Base-by-base conservation (phyloP, 148 eudicot genomes). In the Hydrangea macrophylla region DNA sequence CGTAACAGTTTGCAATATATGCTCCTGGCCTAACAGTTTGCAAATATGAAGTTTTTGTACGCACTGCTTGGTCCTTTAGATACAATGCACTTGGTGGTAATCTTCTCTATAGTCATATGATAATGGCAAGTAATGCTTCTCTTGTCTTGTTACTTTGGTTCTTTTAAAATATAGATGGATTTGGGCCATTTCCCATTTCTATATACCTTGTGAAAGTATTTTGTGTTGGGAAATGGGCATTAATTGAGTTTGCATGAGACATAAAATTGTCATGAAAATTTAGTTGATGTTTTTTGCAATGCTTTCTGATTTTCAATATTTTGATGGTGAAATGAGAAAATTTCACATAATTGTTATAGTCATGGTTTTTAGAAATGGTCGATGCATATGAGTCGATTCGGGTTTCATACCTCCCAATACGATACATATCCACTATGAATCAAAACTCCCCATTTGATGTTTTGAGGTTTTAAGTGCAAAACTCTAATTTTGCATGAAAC, bases 21-120 rank as follows among this genome's bases (percentile, higher is more conserved):
- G 24, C 20, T 65, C n/a, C 9, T 13, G 22, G 17, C 13, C 36
- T 10, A 31, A 50, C 18, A 17, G 12, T 26, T 42, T 72, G 23
- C 58, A 20, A 13, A n/a, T n/a, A n/a, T n/a, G n/a, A n/a, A 48
- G 22, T 17, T 71, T 45, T 22, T 25, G n/a, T 20, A 20, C 11
- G 69, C 28, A 30, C 31, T 17, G 39, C 44, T 54, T 7, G 26
- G 55, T 62, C 25, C 48, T 36, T 35, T 9, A 33, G 48, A 20
- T 13, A 32, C 7, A 10, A 33, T 68, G 55, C 31, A 27, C 55
- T n/a, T n/a, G n/a, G n/a, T 55, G 18, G 56, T 0, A 44, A 20
- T 37, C 28, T 71, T 71, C 28, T 61, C 45, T 22, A 35, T 33
- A 37, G 35, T 36, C 72, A 28, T 60, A n/a, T 12, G 9, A 20